phyloP scores from a whole-genome alignment of 2,329 filamentous ascomycete genomes.

The Hypoxylon sp. region DNA sequence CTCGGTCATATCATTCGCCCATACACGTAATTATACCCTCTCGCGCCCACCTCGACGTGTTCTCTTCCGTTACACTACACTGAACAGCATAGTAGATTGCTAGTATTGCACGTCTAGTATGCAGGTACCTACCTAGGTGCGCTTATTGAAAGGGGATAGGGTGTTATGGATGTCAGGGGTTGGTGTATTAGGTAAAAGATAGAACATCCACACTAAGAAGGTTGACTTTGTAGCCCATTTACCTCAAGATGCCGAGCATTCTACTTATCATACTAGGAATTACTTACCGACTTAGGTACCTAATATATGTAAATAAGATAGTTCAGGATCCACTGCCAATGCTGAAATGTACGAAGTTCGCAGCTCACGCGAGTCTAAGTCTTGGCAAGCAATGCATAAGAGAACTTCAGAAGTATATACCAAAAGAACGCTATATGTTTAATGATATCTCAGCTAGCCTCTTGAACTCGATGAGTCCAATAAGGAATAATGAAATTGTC shows the following conservation, averaged over 20 bases:
- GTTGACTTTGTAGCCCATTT: too few species aligned
- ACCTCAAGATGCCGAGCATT: too few species aligned
- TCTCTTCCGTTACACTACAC: background rate
- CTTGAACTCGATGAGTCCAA: background rate
- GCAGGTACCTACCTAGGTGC: background rate
- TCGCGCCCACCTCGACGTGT: background rate
- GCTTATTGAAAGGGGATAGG: background rate
- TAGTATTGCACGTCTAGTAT: background rate
- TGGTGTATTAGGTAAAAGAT: background rate
- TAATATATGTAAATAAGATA: background rate
- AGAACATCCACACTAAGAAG: too few species aligned
- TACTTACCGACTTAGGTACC: too few species aligned
- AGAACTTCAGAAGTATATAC: background rate
- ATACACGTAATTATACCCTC: background rate
- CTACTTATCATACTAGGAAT: too few species aligned
- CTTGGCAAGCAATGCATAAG: background rate
- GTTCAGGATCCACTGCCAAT: background rate
- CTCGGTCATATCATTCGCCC: constrained; percentile 15
- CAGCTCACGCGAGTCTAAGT: background rate
- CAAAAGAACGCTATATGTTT: too few species aligned
- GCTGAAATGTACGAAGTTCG: background rate
- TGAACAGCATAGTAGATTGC: background rate
- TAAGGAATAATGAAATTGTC: background rate
- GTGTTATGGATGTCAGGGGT: background rate
- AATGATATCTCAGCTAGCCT: background rate